These are phyloP conservation scores for Meyerozyma smithsonii DNA, from an alignment of 1,139 yeast species.

Conservation along the genomic window DNA sequence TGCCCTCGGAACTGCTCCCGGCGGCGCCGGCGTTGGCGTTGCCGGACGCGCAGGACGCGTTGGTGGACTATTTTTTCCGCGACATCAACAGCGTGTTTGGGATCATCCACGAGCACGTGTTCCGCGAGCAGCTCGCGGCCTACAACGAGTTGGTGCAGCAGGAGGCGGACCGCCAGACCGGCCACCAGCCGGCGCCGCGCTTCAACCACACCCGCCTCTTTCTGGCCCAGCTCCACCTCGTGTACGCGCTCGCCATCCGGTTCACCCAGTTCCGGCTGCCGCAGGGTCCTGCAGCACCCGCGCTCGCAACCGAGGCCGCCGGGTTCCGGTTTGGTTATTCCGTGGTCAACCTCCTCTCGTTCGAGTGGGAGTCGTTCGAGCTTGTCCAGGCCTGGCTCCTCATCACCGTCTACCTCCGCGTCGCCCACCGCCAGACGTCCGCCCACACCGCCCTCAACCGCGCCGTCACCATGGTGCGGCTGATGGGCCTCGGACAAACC, in stretches of 20 bases:
- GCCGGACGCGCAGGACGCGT: constrained; percentile 8
- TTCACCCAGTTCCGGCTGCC: constrained; percentile 45
- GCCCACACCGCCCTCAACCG: constrained; percentile 49
- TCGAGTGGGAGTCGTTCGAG: constrained; percentile 68
- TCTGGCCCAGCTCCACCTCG: constrained; percentile 47
- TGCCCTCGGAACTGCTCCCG: constrained; percentile 39
- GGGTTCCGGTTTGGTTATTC: constrained; percentile 48
- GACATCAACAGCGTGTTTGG: constrained; percentile 54
- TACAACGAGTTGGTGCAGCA: constrained; percentile 21
- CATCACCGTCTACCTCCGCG: constrained; percentile 48
- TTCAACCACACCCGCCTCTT: constrained; percentile 41
- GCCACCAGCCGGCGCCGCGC: constrained; percentile 9
- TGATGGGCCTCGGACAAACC: constrained; percentile 49
- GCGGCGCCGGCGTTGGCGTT: constrained; percentile 9
- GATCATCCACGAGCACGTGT: constrained; percentile 51
- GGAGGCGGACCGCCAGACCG: constrained; percentile 7
- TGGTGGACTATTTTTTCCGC: constrained; percentile 40
- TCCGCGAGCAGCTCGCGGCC: constrained; percentile 45
- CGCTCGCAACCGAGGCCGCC: constrained; percentile 41
- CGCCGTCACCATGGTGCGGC: constrained; percentile 50
- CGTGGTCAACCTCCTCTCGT: constrained; percentile 45
- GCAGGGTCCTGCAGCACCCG: constrained; percentile 25
- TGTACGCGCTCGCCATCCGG: constrained; percentile 50
- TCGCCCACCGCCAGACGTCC: constrained; percentile 55
- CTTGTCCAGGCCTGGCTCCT: constrained; percentile 61